Base-by-base conservation (phyloP, 225 moss, liverwort and hornwort genomes). In the Bryum argenteum region DNA sequence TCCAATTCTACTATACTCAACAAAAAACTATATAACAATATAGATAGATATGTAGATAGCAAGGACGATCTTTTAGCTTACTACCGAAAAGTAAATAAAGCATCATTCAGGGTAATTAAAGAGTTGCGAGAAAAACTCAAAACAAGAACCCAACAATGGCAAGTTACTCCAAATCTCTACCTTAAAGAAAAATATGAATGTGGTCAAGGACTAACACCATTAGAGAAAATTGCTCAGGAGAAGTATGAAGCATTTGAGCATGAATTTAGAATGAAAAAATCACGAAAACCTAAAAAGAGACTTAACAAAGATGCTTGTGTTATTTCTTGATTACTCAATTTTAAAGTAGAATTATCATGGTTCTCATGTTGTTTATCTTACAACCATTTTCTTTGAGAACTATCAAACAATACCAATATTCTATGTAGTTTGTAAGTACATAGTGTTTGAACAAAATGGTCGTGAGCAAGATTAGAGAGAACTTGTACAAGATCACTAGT, bases 81-180 rank as follows among this genome's bases (percentile, higher is more conserved):
- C 17, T 8, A 65, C 20, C 9, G 65, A 41, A 75, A 51, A 8
- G 5, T 58, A 2, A 69, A 69, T 10, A 43, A 41, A 14, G 50
- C 3, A 12, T 47, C 54, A 8, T 21, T 43, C 8, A 75, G 53
- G 1, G 59, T 13, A 0, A 11, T 71, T 17, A 42, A 54, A 10
- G 58, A 70, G 5, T 68, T 74, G 19, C 3, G 0, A 0, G 8
- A 52, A 50, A 63, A 56, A 4, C 1, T 79, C 11, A 60, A 42
- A 57, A 48, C 43, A 22, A 51, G 57, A 57, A 74, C 43, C 9
- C 74, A 58, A 64, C 75, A 75, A 70, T 80, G 79, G 65, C 75
- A 80, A 59, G 60, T 75, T 10, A 75, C 75, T 6, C 54, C 75
- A 2, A 75, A 66, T 15, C 65, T 80, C 2, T 80, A 80, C 8